Base-by-base conservation (phyloP, 2,329 filamentous ascomycete genomes). In the Fusarium secorum region DNA sequence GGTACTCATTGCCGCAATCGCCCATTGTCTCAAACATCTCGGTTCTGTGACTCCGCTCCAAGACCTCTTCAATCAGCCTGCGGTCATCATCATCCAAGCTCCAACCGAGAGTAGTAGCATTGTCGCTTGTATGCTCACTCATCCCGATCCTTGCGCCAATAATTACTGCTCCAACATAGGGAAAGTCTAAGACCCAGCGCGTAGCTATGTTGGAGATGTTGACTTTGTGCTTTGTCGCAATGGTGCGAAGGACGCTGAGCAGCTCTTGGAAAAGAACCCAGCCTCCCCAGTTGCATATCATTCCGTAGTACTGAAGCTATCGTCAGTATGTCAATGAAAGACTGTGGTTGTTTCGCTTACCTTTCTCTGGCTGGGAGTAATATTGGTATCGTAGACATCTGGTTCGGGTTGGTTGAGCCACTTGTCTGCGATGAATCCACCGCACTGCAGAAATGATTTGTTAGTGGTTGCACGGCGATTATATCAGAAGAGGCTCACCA, bases 321-420 rank as follows among this genome's bases (percentile, higher is more conserved):
- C 2, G 4, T 57, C 4, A 57, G 28, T 15, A 30, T 4, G 2
- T 2, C 17, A 0, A 5, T 10, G 5, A 5, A 4, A 6, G 10
- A 24, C 3, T 5, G 7, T 18, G 36, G 3, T 0, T 14, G 1
- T 7, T 33, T 33, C 1, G 2, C 7, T 13, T 38, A 39, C 54
- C 26, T 57, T 57, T 57, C 54, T 48, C 13, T 57, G 54, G 28
- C 54, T 57, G 10, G 54, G 54, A 11, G 54, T 57, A 4, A 51
- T 57, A 2, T 15, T 32, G 18, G 42, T 38, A 4, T 38, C 26
- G 30, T 57, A 57, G 11, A 57, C 42, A 38, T 57, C 54, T 2
- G 54, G 54, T 7, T 57, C 32, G 0, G 54, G 33, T 8, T 57
- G n/a, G 0, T 32, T 22, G 11, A 57, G 42, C 54, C 54, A 57